Percentiles rank a stretch among this genome's conserved stretches.
Evolutionary conservation across 2,329 filamentous ascomycete species (phyloP).

Genomic region (Fusarium algeriense): DNA sequence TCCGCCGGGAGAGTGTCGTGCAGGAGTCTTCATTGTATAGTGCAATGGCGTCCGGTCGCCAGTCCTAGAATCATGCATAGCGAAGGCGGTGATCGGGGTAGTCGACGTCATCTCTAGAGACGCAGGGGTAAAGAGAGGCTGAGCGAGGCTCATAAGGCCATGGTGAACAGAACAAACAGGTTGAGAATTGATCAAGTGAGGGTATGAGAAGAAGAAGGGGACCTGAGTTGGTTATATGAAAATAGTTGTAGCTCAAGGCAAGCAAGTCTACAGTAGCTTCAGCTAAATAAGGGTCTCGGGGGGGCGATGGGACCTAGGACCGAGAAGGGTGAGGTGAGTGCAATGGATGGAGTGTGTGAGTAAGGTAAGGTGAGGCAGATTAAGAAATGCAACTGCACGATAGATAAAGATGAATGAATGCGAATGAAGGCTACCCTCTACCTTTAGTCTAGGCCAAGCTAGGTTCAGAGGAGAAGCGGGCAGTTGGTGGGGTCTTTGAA

Average conservation of each 20-base stretch:
- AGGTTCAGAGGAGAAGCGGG: conserved; percentile 41
- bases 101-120: conserved; percentile 46
- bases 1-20: conserved; percentile 53
- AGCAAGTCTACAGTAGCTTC: conserved; percentile 5
- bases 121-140: conserved; percentile 26
- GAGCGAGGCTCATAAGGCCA: conserved; percentile 42
- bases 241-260: neutral
- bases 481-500: conserved; percentile 46
- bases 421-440: conserved; percentile 4
- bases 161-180: conserved; percentile 12
- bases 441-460: conserved; percentile 10
- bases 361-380: conserved; percentile 16
- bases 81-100: conserved; percentile 40
- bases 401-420: conserved; percentile 30
- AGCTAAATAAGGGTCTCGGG: conserved; percentile 24
- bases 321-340: conserved; percentile 12
- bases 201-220: neutral
- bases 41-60: conserved; percentile 54
- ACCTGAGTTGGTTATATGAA: conserved; percentile 21
- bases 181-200: conserved; percentile 7
- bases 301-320: conserved; percentile 21
- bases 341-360: conserved; percentile 2
- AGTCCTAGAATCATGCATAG: conserved; percentile 52
- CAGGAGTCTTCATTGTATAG: conserved; percentile 62
- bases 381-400: conserved; percentile 32